Evolutionary conservation across 2,329 filamentous ascomycete genomes (phyloP), one percentile per base, ranked within the genome.

Genomic region (Monilinia vaccinii-corymbosi): DNA sequence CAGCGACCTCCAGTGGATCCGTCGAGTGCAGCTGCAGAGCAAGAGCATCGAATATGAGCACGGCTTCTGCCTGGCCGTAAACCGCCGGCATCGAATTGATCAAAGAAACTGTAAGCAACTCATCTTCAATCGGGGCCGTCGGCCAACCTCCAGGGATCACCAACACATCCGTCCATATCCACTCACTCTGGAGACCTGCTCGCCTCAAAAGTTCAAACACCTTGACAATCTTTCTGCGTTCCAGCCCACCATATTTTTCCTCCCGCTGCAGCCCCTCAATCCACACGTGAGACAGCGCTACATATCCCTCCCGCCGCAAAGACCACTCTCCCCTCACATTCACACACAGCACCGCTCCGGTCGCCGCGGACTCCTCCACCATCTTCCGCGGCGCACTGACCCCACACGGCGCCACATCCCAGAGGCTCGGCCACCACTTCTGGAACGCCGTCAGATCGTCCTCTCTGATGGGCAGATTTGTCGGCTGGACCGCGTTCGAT

Each of bases 121-220:
- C 63, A 47, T 65, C 62, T n/a, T 49, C 48, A 16, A 62, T 25
- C 2, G 51, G 46, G 11, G 45, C 23, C 28, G 38, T 56, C 21
- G 57, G 47, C 21, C 47, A 44, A 32, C 58, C 62, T 5, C 46
- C 61, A 32, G 65, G 65, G 31, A 67, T 61, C 21, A 50, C 56
- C 9, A 67, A 52, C 3, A 63, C 61, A 34, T 67, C 64, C 2
- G 51, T 50, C 65, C 65, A 67, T 14, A 67, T 60, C 65, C 62
- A 67, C 46, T 65, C 45, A 23, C 40, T 44, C n/a, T 44, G n/a
- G 9, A 44, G 40, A 23, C 40, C 40, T 5, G 40, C 40, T 44
- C 40, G 40, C 8, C 21, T 44, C 40, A 44, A 13, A 4, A 44
- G 9, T 23, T 44, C 40, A 11, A 44, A 44, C 3, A 44, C 40